Evolutionary conservation across 164 flowering plant species (phyloP).

Genomic region (Vitis rupestris): DNA sequence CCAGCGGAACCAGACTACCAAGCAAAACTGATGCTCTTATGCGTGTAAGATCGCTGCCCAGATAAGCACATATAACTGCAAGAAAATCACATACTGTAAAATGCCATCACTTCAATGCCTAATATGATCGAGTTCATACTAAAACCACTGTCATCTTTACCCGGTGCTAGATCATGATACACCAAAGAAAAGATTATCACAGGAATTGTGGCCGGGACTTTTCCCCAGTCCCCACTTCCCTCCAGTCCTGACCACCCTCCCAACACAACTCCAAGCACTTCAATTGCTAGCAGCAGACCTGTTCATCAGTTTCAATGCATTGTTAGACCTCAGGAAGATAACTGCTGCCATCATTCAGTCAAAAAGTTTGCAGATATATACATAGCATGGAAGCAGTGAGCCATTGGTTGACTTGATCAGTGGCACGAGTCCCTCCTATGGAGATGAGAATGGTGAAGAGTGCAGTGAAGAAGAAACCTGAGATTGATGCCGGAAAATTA

Average conservation of each 20-base stretch:
- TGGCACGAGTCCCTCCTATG: constrained; percentile 58
- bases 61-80: constrained; percentile 78
- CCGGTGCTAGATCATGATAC: constrained; percentile 71
- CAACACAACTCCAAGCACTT: constrained; percentile 39
- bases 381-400: constrained; percentile 74
- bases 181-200: constrained; percentile 73
- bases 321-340: neutral
- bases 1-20: constrained; percentile 69
- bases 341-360: neutral
- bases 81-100: constrained; percentile 1
- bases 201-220: constrained; percentile 61
- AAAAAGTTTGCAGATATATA: constrained; percentile 7
- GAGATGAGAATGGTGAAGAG: constrained; percentile 51
- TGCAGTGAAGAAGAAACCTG: constrained; percentile 51
- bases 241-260: constrained; percentile 70
- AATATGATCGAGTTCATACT: neutral
- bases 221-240: constrained; percentile 51
- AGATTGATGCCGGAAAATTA: constrained; percentile 50
- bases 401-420: constrained; percentile 73
- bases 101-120: neutral
- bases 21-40: constrained; percentile 53
- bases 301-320: constrained; percentile 13
- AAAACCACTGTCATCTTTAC: constrained; percentile 22
- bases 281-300: constrained; percentile 64
- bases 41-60: constrained; percentile 59